phyloP scores from a whole-genome alignment of 345 rosid species.

The Moricandia moricandioides region DNA sequence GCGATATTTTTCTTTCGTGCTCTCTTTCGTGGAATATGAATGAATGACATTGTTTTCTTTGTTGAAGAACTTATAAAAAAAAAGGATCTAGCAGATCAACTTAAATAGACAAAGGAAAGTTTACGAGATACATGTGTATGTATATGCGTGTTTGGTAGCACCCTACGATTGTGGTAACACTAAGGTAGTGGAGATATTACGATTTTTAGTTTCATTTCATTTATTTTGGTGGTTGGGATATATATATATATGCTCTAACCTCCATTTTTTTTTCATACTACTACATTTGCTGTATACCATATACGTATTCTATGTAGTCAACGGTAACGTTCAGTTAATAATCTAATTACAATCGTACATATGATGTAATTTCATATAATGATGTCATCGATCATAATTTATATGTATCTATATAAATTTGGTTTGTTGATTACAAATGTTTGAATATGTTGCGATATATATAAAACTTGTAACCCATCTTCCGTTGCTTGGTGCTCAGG shows the following conservation, averaged over 20 bases:
- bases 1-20: neutral
- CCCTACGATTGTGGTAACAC: neutral
- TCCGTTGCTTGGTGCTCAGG: no score
- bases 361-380: neutral
- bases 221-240: slow-evolving; percentile 34
- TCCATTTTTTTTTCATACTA: slow-evolving; percentile 10
- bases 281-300: neutral
- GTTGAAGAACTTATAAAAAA: neutral
- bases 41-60: neutral
- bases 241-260: slow-evolving; percentile 26
- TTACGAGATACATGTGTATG: neutral
- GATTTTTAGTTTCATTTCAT: neutral
- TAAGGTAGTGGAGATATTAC: neutral
- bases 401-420: neutral
- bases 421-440: neutral
- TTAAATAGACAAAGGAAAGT: slow-evolving; percentile 16
- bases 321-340: neutral
- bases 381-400: neutral
- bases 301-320: neutral
- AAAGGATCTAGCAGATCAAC: slow-evolving; percentile 7
- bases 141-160: slow-evolving; percentile 14
- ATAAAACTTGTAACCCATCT: no score
- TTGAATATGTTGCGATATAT: neutral
- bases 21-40: slow-evolving; percentile 11
- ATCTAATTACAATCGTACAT: neutral